Evolutionary conservation across 1,284 basidiomycete species (phyloP), one percentile per base, ranked within the genome.

Genomic region (Trichosporon asahii): DNA sequence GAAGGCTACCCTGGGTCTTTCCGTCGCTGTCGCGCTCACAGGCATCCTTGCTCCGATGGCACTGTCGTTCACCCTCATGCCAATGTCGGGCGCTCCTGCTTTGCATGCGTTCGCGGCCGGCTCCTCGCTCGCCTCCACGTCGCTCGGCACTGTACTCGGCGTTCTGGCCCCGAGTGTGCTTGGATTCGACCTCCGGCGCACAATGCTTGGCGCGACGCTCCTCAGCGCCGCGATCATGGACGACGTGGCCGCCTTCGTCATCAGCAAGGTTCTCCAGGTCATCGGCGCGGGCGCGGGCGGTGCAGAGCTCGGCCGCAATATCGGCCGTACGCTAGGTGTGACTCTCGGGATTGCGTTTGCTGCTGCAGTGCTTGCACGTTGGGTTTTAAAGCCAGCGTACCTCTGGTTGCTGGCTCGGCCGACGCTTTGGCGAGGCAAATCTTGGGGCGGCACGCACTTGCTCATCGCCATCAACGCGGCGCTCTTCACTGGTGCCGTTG

Each of bases 141-240:
- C 85, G 3, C 83, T 88, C 18, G 88, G 88, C 0, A 89, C 88
- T 1, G 86, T 87, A 0, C 84, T 89, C 61, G 83, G 85, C 33
- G 85, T 88, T 0, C 81, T 89, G 18, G 73, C 71, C 2, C 75
- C 76, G n/a, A 49, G 72, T 0, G 67, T 74, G 1, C 66, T 77
- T 23, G 73, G 73, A 0, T 76, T 79, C 18, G 80, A 83, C 12
- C 77, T 88, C 12, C 81, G 83, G 1, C 79, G 84, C 33, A 86
- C 86, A 0, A 79, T 85, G 25, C 80, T 88, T 0, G 87, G 86
- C 3, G 86, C 86, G 0, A 83, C 87, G 2, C 80, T 89, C 15
- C 81, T 87, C 23, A 85, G 84, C 40, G 87, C 87, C 0, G 88
- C 88, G 0, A 81, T 89, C 21, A 82, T 88, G 65, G 87, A 88